A percentile compares a stretch with the other conserved stretches of the same genome.
Conservation (phyloP, 768 basidiomycete species). For the Phlebiopsis flavidoalba region DNA sequence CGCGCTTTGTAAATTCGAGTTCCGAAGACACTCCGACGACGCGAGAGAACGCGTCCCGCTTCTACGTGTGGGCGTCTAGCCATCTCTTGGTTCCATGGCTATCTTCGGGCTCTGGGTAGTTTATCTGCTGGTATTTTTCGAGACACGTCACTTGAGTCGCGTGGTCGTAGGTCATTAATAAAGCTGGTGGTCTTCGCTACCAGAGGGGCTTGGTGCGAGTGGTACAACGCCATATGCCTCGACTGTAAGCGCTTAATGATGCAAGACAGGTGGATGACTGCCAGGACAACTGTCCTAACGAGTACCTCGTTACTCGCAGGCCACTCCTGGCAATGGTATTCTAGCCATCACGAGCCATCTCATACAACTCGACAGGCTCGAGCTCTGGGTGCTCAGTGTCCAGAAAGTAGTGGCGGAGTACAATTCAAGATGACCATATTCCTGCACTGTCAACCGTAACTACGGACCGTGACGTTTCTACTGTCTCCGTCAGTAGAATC, state of each 20-base stretch:
- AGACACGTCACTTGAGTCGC: too few relatives aligned
- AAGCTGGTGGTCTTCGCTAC: slow-evolving; percentile 96
- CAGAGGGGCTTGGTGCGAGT: slow-evolving; percentile 79
- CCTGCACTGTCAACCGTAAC: slow-evolving; percentile 89
- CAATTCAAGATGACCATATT: slow-evolving; percentile 92
- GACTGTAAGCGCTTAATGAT: not conserved
- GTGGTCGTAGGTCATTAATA: slow-evolving; percentile 89
- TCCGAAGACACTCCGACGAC: slow-evolving; percentile 8
- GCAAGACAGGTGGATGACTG: slow-evolving; percentile 74
- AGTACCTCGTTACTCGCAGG: slow-evolving; percentile 94
- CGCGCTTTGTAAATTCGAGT: not conserved
- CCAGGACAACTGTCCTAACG: slow-evolving; percentile 87
- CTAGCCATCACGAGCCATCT: slow-evolving; percentile 96
- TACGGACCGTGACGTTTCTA: slow-evolving; percentile 26
- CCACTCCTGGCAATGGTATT: slow-evolving; percentile 90
- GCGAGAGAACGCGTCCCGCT: slow-evolving; percentile 20
- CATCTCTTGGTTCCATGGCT: slow-evolving; percentile 42
- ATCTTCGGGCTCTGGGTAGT: slow-evolving; percentile 81
- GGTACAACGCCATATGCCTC: not conserved
- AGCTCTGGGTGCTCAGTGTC: slow-evolving; percentile 90
- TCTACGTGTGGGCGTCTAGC: slow-evolving; percentile 13
- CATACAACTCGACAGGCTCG: slow-evolving; percentile 71
- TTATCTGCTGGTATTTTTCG: not conserved
- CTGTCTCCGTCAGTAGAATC: not conserved
- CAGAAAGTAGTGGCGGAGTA: slow-evolving; percentile 95